phyloP scores from a whole-genome alignment of 495 filamentous ascomycete genomes.

The Daldinia childiae region DNA sequence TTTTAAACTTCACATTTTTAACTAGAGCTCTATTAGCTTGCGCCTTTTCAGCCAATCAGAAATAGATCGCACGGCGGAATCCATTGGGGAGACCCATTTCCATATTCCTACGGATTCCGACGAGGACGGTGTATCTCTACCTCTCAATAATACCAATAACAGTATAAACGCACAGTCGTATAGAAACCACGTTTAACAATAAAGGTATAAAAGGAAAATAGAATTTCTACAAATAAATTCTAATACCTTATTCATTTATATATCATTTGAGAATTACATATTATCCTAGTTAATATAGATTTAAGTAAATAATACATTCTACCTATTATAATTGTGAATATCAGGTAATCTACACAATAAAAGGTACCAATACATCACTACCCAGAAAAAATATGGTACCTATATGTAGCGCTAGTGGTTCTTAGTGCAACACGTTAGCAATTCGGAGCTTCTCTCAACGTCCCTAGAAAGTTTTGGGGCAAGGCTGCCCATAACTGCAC shows the following conservation, averaged over 20 bases:
- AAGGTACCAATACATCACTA: neutral
- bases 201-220: neutral
- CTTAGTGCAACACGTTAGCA: conserved; percentile 9
- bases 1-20: neutral
- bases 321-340: neutral
- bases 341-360: neutral
- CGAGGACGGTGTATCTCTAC: neutral
- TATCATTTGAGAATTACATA: neutral
- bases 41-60: conserved; percentile 41
- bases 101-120: conserved; percentile 40
- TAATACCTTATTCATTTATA: neutral
- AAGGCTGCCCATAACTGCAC: conserved; percentile 15
- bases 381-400: neutral
- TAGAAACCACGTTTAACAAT: neutral
- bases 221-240: neutral
- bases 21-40: conserved; percentile 6
- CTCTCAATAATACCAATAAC: neutral
- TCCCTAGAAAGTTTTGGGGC: conserved; percentile 37
- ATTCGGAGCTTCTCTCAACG: conserved; percentile 42
- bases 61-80: conserved; percentile 44
- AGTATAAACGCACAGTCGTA: neutral
- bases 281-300: no score
- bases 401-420: conserved; percentile 1
- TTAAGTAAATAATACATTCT: no score
- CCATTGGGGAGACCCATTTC: conserved; percentile 47